Conservation (phyloP, 768 basidiomycete genomes). For the Kwoniella sp. region DNA sequence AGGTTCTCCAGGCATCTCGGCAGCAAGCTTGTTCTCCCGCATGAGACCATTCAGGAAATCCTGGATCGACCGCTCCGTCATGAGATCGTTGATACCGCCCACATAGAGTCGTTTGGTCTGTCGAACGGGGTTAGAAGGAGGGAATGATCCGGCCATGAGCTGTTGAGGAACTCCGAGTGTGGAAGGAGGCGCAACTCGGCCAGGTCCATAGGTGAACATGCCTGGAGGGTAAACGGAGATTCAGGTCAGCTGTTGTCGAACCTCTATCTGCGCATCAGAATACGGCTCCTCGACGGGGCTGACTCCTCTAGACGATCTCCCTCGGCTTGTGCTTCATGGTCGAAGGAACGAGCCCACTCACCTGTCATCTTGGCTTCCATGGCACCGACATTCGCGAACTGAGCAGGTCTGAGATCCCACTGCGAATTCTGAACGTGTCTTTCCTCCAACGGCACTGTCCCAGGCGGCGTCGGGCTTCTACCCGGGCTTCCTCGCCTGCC, state of each 20-base stretch:
- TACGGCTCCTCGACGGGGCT: no score
- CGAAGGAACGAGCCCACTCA: conserved; percentile 53
- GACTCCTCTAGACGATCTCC: no score
- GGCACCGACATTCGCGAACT: conserved; percentile 91
- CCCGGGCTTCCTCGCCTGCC: conserved; percentile 67
- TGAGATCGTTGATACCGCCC: conserved; percentile 91
- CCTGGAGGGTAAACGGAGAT: conserved; percentile 53
- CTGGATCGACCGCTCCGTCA: conserved; percentile 86
- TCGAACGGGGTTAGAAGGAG: conserved; percentile 38
- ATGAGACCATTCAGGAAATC: conserved; percentile 97
- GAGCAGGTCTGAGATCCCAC: conserved; percentile 95
- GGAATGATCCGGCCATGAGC: conserved; percentile 47
- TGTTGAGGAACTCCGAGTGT: conserved; percentile 73
- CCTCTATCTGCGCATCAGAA: no score
- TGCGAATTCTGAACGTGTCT: conserved; percentile 85
- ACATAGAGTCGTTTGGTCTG: conserved; percentile 81
- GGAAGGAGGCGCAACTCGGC: conserved; percentile 94
- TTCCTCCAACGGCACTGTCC: conserved; percentile 76
- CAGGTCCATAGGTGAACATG: conserved; percentile 77
- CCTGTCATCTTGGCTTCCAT: conserved; percentile 99
- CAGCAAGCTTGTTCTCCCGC: conserved; percentile 64
- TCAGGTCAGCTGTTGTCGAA: not conserved
- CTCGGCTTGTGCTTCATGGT: not conserved
- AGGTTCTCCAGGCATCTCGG: conserved; percentile 68
- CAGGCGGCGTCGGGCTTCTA: conserved; percentile 87